Evolutionary conservation across 345 rosid genomes (phyloP).

Genomic region (Clausena lansium): DNA sequence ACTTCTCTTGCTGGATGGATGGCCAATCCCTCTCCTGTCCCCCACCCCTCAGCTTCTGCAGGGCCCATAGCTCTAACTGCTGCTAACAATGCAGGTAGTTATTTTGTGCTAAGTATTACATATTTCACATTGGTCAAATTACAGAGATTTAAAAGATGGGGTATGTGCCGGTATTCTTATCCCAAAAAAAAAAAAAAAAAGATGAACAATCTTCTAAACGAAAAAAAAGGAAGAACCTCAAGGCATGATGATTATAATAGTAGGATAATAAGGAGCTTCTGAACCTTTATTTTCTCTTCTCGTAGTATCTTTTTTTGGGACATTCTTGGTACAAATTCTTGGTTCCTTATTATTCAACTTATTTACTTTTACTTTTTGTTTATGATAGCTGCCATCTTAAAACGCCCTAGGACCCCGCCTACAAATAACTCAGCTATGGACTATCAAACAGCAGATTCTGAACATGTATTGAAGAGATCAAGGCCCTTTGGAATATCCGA

Average conservation of each 20-base stretch:
- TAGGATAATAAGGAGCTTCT: background rate
- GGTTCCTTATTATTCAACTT: background rate
- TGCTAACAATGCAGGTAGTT: conserved; percentile 63
- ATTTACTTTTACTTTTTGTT: conserved; percentile 4
- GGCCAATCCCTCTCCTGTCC: conserved; percentile 67
- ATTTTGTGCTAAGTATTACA: background rate
- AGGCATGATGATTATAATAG: background rate
- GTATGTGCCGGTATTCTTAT: background rate
- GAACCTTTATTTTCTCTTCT: background rate
- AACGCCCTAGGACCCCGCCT: conserved; percentile 74
- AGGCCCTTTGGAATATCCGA: conserved; percentile 70
- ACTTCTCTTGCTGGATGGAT: conserved; percentile 76
- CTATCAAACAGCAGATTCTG: conserved; percentile 84
- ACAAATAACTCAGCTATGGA: conserved; percentile 53
- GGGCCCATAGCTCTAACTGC: conserved; percentile 63
- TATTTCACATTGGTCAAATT: background rate
- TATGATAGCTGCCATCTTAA: conserved; percentile 49
- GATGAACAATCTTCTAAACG: background rate
- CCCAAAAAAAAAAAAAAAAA: background rate
- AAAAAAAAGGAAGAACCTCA: background rate
- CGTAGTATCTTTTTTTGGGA: background rate
- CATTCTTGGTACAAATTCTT: background rate
- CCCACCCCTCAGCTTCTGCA: conserved; percentile 69
- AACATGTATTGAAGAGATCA: conserved; percentile 65
- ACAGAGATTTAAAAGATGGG: background rate